Base-by-base conservation (phyloP, 495 filamentous ascomycete species). In the Penicillium bialowiezense region DNA sequence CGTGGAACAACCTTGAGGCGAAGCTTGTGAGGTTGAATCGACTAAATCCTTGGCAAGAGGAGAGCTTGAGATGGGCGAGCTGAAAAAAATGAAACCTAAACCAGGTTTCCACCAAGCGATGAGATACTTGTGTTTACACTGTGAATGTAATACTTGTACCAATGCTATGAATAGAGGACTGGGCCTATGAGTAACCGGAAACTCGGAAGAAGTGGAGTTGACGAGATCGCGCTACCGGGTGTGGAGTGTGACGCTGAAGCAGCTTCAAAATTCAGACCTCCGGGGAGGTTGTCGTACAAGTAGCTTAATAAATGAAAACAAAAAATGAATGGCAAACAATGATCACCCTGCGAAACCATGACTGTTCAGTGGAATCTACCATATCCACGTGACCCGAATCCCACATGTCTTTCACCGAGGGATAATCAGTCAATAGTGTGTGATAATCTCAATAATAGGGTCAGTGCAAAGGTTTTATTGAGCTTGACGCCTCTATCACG, bases 1-100 rank as follows among this genome's bases (percentile, higher is more conserved):
- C 35, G 44, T 53, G 14, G 50, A 53, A 44, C 40, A 53, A 56
- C 54, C 24, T 20, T 31, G 12, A 32, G 20, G 19, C 5, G 10
- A 7, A 31, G 19, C 41, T 21, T 32, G 12, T 39, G 20, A 19
- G 12, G 14, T 14, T 36, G 35, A 36, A n/a, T 9, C 23, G 15
- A n/a, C n/a, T n/a, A n/a, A n/a, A n/a, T n/a, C n/a, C n/a, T n/a
- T n/a, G n/a, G n/a, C n/a, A n/a, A n/a, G n/a, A n/a, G n/a, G n/a
- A n/a, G n/a, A n/a, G n/a, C n/a, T n/a, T n/a, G n/a, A n/a, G n/a
- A n/a, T n/a, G n/a, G n/a, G n/a, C n/a, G n/a, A n/a, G n/a, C n/a
- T n/a, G n/a, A n/a, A n/a, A n/a, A n/a, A n/a, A n/a, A n/a, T n/a
- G n/a, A n/a, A n/a, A n/a, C n/a, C n/a, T n/a, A n/a, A n/a, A n/a